Evolutionary conservation across 1,284 basidiomycete genomes (phyloP), one percentile per base, ranked within the genome.

Genomic region (Apiotrichum porosum): DNA sequence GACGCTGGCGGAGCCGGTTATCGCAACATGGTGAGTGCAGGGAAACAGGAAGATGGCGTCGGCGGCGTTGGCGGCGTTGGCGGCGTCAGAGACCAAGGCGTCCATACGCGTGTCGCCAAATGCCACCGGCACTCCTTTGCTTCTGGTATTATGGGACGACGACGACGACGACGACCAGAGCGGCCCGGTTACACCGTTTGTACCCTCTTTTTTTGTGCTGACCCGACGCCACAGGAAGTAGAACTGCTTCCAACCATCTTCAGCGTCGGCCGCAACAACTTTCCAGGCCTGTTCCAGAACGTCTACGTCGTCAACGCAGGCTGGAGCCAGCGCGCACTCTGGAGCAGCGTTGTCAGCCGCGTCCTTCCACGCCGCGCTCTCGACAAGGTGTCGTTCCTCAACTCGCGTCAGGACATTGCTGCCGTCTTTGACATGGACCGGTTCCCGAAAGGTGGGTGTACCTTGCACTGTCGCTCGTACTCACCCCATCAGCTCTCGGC

Each of bases 321-420:
- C 15, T 79, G 77, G 77, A 69, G 74, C 4, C 75, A 77, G 39
- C 62, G 73, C 8, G 71, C 72, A 18, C 73, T 78, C 61, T 79
- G 77, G 77, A 67, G 66, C 24, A 50, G 48, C 10, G 64, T 77
- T 32, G 61, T 77, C 51, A 75, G 75, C 46, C 66, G 74, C 4
- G 61, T 78, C 6, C 50, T 79, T 1, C 77, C 77, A 0, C 62
- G 65, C 39, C 69, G 72, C 21, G 74, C 76, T 3, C 61, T 78
- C 8, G 75, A 74, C 28, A 73, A 72, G 54, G 71, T 79, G 41
- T 58, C 67, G 9, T 78, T 78, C 47, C 64, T 71, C 23, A 61
- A 69, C 33, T 51, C 21, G 15, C 45, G 51, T 9, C 46, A 45
- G 1, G 56, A 63, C 14, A 39, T 66, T 0, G 61, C 50, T 17